Conservation (phyloP, 2,329 filamentous ascomycete genomes). For the Eutypella sp. region DNA sequence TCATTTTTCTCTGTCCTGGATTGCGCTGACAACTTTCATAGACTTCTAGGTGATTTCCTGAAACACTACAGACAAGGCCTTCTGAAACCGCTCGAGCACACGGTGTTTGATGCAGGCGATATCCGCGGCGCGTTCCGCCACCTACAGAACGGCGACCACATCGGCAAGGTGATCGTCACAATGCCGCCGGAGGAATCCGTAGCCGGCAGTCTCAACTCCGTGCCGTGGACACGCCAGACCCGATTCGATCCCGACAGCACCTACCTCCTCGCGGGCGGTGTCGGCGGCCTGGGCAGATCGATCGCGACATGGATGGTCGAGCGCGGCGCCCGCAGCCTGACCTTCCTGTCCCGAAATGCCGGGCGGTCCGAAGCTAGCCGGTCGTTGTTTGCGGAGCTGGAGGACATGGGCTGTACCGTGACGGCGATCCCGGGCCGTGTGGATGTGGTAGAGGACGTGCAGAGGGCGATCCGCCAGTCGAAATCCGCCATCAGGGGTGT, state of each 20-base stretch:
- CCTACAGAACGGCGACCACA: conserved; percentile 35
- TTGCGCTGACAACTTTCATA: conserved; percentile 7
- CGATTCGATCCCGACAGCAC: conserved; percentile 12
- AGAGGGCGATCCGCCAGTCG: conserved; percentile 6
- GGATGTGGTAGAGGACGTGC: conserved; percentile 8
- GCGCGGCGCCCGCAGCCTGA: conserved; percentile 33
- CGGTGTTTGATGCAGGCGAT: conserved; percentile 17
- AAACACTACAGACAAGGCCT: conserved; percentile 8
- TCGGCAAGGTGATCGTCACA: conserved; percentile 36
- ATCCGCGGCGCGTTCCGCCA: conserved; percentile 30
- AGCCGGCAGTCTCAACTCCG: conserved; percentile 1
- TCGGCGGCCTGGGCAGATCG: conserved; percentile 25
- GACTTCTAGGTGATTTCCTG: conserved; percentile 11
- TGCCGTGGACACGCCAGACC: conserved; percentile 8
- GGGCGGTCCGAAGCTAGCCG: conserved; percentile 8
- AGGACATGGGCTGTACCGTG: conserved; percentile 15
- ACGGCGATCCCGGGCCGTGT: conserved; percentile 13
- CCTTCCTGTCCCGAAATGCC: conserved; percentile 33
- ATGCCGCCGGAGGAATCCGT: conserved; percentile 13
- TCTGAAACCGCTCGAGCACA: conserved; percentile 13
- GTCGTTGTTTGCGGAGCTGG: conserved; percentile 14
- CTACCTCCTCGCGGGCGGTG: conserved; percentile 27
- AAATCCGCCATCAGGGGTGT: conserved; percentile 17
- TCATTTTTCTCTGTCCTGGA: too few relatives aligned
- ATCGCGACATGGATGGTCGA: conserved; percentile 26